A percentile compares a stretch with the other conserved stretches of the same genome.
These are phyloP conservation scores for Zasmidium angulare DNA, from an alignment of 2,329 filamentous ascomycete genomes.

Conservation along the genomic window DNA sequence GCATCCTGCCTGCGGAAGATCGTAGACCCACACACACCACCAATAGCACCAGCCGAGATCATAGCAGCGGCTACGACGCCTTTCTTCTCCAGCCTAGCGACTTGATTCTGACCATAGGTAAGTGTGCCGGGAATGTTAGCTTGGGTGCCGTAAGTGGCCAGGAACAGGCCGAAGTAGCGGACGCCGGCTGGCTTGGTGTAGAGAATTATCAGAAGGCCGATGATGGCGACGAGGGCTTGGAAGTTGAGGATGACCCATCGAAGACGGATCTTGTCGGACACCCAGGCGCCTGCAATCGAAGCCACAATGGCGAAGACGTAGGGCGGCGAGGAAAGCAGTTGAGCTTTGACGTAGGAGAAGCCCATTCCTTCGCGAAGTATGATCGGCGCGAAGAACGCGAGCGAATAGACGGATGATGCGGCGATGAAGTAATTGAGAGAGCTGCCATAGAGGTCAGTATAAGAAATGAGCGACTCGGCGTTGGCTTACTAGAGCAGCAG, in stretches of 20 bases:
- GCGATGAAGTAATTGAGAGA: slow-evolving; percentile 34
- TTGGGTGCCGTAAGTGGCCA: slow-evolving; percentile 72
- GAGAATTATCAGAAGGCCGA: slow-evolving; percentile 72
- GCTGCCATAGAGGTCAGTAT: slow-evolving; percentile 13
- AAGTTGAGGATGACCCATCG: slow-evolving; percentile 65
- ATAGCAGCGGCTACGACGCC: slow-evolving; percentile 32
- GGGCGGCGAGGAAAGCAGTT: slow-evolving; percentile 71
- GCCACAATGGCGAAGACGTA: slow-evolving; percentile 65
- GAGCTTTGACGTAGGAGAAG: slow-evolving; percentile 62
- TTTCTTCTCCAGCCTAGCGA: slow-evolving; percentile 32
- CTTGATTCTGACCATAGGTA: slow-evolving; percentile 55
- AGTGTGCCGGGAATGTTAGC: slow-evolving; percentile 71
- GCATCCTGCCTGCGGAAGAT: slow-evolving; percentile 21
- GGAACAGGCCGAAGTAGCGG: slow-evolving; percentile 73
- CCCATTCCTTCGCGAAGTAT: slow-evolving; percentile 65
- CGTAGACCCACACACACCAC: slow-evolving; percentile 14
- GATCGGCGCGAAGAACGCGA: slow-evolving; percentile 77
- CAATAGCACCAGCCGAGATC: slow-evolving; percentile 41
- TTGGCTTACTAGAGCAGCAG: slow-evolving; percentile 28
- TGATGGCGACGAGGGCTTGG: slow-evolving; percentile 62
- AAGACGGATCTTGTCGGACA: slow-evolving; percentile 65
- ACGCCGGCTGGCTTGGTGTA: slow-evolving; percentile 58
- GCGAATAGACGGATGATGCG: slow-evolving; percentile 60
- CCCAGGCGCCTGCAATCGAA: slow-evolving; percentile 61
- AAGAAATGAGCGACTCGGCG: not conserved